phyloP scores from a whole-genome alignment of 495 filamentous ascomycete genomes.

The Aspergillus carlsbadensis region DNA sequence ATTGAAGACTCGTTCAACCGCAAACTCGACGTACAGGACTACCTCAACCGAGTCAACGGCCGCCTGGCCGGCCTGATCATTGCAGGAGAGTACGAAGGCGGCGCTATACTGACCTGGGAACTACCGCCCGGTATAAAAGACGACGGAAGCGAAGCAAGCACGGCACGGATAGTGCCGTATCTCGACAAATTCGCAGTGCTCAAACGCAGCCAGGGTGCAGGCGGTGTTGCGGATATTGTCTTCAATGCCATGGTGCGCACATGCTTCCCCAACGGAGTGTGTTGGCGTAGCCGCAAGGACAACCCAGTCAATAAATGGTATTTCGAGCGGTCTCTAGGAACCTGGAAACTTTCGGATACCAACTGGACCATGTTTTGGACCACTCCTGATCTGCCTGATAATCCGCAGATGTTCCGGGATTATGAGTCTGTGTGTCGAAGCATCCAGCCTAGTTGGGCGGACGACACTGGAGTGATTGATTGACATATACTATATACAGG shows the following conservation, averaged over 20 bases:
- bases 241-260: slow-evolving; percentile 92
- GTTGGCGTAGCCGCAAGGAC: slow-evolving; percentile 76
- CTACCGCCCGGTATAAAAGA: slow-evolving; percentile 58
- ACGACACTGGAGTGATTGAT: slow-evolving; percentile 62
- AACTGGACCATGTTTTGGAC: slow-evolving; percentile 99
- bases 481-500: slow-evolving; percentile 28
- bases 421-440: slow-evolving; percentile 80
- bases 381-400: slow-evolving; percentile 56
- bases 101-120: slow-evolving; percentile 95
- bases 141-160: slow-evolving; percentile 49
- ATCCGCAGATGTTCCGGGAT: slow-evolving; percentile 62
- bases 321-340: slow-evolving; percentile 83
- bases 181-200: slow-evolving; percentile 97
- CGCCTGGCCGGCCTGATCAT: slow-evolving; percentile 88
- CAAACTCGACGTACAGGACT: slow-evolving; percentile 78
- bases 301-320: slow-evolving; percentile 96
- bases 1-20: slow-evolving; percentile 94
- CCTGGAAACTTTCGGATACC: slow-evolving; percentile 70
- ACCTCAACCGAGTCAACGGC: slow-evolving; percentile 71
- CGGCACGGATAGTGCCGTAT: slow-evolving; percentile 75
- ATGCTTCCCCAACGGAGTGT: slow-evolving; percentile 78
- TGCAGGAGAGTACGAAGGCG: slow-evolving; percentile 95
- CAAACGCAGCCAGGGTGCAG: slow-evolving; percentile 81
- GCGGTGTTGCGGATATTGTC: slow-evolving; percentile 90
- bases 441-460: slow-evolving; percentile 82